Conservation (phyloP, 2,329 filamentous ascomycete species). For the Didymella pomorum region DNA sequence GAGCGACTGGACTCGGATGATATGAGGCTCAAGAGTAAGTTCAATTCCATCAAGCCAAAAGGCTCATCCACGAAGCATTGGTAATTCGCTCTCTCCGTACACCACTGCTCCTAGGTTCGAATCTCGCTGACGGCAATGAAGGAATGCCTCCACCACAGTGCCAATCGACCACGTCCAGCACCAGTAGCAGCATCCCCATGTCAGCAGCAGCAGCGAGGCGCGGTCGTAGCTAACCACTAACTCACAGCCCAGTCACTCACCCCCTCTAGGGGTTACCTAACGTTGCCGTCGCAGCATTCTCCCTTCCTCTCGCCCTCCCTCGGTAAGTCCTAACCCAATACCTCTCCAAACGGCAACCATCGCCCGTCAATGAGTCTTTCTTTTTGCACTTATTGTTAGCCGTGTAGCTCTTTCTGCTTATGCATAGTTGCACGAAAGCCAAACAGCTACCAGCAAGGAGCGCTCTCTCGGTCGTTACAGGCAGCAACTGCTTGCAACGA, state of each 20-base stretch:
- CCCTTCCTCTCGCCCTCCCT: background rate
- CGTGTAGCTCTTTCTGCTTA: background rate
- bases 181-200: background rate
- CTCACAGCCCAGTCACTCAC: too few relatives aligned
- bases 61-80: constrained; percentile 1
- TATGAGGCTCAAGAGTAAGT: background rate
- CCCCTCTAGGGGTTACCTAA: background rate
- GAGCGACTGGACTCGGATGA: background rate
- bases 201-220: background rate
- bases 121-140: constrained; percentile 2
- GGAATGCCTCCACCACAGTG: background rate
- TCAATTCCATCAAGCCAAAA: constrained; percentile 1
- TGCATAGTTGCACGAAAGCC: background rate
- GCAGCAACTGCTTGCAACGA: background rate
- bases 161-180: too few relatives aligned
- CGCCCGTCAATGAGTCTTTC: background rate
- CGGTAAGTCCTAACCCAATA: background rate
- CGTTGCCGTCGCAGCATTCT: too few relatives aligned
- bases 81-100: background rate
- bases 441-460: background rate
- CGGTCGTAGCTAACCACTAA: too few relatives aligned
- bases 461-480: background rate
- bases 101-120: background rate
- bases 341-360: background rate
- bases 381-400: background rate